Evolutionary conservation across 2,329 filamentous ascomycete genomes (phyloP).

Genomic region (Orbilia quercus): DNA sequence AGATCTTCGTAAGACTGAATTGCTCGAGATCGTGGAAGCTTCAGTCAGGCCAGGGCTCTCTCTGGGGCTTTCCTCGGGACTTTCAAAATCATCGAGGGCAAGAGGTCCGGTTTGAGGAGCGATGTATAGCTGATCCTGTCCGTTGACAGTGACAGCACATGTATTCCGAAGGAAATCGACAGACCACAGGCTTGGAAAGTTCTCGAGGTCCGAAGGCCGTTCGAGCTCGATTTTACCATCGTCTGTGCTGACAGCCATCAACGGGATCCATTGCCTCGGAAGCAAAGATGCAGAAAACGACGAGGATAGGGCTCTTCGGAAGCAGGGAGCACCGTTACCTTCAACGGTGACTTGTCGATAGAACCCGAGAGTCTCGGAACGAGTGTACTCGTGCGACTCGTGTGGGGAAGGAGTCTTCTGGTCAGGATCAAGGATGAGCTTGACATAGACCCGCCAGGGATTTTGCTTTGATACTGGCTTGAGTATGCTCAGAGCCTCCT

Average conservation of each 20-base stretch:
- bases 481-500: constrained; percentile 37
- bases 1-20: constrained; percentile 38
- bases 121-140: constrained; percentile 37
- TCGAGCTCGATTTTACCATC: constrained; percentile 46
- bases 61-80: constrained; percentile 40
- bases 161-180: constrained; percentile 47
- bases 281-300: constrained; percentile 39
- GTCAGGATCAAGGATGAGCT: constrained; percentile 44
- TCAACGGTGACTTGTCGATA: constrained; percentile 46
- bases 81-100: constrained; percentile 46
- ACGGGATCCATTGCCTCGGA: constrained; percentile 40
- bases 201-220: constrained; percentile 36
- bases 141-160: constrained; percentile 29
- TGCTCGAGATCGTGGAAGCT: constrained; percentile 52
- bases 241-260: constrained; percentile 24
- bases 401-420: constrained; percentile 29
- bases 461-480: constrained; percentile 55
- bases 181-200: constrained; percentile 42
- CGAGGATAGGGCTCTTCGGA: constrained; percentile 28
- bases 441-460: constrained; percentile 53
- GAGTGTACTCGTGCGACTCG: constrained; percentile 37
- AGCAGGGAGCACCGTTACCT: constrained; percentile 19
- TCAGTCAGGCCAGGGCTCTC: constrained; percentile 52
- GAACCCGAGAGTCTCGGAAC: constrained; percentile 44
- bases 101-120: constrained; percentile 34